These are phyloP conservation scores for Coemansia sp. DNA, from an alignment of 192 early-diverging fungal genomes.

Conservation along the genomic window DNA sequence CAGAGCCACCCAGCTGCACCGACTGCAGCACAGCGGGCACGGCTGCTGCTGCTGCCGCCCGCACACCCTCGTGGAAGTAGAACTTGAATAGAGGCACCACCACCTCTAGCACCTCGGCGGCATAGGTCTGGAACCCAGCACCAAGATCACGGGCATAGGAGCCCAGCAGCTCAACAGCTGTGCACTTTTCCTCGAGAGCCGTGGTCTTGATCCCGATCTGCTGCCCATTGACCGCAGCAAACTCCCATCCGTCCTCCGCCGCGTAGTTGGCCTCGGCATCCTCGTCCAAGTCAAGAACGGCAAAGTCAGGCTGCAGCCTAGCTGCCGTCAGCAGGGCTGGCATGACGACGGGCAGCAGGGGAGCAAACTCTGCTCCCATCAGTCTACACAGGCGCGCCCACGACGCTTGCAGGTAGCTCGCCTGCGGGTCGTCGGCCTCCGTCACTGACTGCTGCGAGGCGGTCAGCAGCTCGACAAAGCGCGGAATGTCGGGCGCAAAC, in stretches of 20 bases:
- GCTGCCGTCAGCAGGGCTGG: constrained; percentile 84
- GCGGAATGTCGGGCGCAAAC: constrained; percentile 74
- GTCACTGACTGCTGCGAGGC: constrained; percentile 75
- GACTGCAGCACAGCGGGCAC: constrained; percentile 78
- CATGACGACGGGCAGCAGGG: constrained; percentile 89
- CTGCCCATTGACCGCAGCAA: constrained; percentile 87
- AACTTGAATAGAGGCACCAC: constrained; percentile 90
- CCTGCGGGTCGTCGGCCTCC: constrained; percentile 92
- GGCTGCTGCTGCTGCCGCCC: constrained; percentile 77
- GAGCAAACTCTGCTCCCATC: constrained; percentile 90
- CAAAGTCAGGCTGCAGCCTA: constrained; percentile 90
- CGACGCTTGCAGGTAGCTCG: constrained; percentile 86
- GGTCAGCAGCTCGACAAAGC: constrained; percentile 79
- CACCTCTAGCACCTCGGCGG: constrained; percentile 77
- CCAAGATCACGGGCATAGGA: constrained; percentile 93
- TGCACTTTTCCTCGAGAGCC: constrained; percentile 96
- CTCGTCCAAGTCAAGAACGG: constrained; percentile 77
- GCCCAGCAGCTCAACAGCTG: constrained; percentile 96
- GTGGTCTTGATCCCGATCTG: constrained; percentile 95
- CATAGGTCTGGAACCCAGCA: constrained; percentile 83
- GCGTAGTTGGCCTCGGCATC: constrained; percentile 86
- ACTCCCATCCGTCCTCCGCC: constrained; percentile 98
- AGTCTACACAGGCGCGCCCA: constrained; percentile 98
- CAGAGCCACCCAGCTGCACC: constrained; percentile 52
- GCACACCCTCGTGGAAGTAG: constrained; percentile 97